Conservation (phyloP, 2,329 filamentous ascomycete species). For the Furcasterigmium sp. region DNA sequence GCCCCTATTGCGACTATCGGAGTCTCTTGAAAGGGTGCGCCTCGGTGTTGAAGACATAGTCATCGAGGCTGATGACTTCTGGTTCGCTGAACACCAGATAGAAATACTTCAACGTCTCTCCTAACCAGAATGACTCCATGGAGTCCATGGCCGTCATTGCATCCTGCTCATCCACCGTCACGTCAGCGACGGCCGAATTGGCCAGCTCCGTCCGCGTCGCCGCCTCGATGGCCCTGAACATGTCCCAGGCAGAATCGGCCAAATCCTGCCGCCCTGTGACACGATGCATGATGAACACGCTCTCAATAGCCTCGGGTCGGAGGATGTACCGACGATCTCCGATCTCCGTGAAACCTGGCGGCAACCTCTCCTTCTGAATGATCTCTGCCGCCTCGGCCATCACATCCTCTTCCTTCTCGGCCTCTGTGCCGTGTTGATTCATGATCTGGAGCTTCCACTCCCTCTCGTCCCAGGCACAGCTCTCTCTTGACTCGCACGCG, state of each 20-base stretch:
- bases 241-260: conserved; percentile 56
- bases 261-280: conserved; percentile 52
- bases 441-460: conserved; percentile 27
- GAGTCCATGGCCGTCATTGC: conserved; percentile 42
- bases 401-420: conserved; percentile 20
- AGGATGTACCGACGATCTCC: conserved; percentile 42
- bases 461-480: conserved; percentile 23
- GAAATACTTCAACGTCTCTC: conserved; percentile 23
- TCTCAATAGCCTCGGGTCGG: conserved; percentile 62
- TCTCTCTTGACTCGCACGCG: conserved; percentile 25
- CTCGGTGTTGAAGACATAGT: conserved; percentile 44
- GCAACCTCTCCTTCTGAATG: conserved; percentile 19
- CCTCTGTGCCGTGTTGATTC: conserved; percentile 10
- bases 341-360: conserved; percentile 18
- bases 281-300: conserved; percentile 61
- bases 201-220: conserved; percentile 45
- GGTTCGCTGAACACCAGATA: conserved; percentile 51
- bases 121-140: conserved; percentile 45
- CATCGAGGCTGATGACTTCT: conserved; percentile 49
- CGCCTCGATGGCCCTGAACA: conserved; percentile 51
- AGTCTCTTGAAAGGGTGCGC: conserved; percentile 21
- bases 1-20: background rate
- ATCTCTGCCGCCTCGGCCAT: conserved; percentile 15
- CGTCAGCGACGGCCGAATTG: conserved; percentile 48
- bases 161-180: conserved; percentile 24